Base-by-base conservation (phyloP, 495 filamentous ascomycete species). In the Peziza echinospora region DNA sequence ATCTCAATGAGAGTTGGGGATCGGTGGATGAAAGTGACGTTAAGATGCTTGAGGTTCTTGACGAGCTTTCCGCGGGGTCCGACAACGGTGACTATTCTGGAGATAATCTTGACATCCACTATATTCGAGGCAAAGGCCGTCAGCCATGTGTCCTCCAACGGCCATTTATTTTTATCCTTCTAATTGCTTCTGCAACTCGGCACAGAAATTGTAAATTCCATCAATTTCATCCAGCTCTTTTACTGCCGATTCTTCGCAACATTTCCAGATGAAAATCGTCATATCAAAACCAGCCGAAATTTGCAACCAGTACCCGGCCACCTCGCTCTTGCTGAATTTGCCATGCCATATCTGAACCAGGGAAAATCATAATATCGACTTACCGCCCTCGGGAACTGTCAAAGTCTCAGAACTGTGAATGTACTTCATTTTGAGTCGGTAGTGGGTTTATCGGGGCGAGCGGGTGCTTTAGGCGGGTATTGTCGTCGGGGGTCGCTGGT, bases 351-450 rank as follows among this genome's bases (percentile, higher is more conserved):
- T n/a, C n/a, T n/a, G n/a, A n/a, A n/a, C n/a, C n/a, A n/a, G n/a
- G n/a, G n/a, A n/a, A n/a, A n/a, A n/a, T n/a, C n/a, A n/a, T n/a
- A n/a, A n/a, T n/a, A n/a, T n/a, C 45, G 51, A 74, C 85, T 77
- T 78, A 94, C 91, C 89, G 70, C 83, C 84, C 64, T 93, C 83
- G 53, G 91, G 89, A 66, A 97, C 81, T 58, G 73, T 72, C 68
- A 97, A 75, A 69, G 75, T 74, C 77, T 97, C 87, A 70, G 81
- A 71, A 62, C 82, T 87, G 73, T 94, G 84, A 71, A 96, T 93
- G 78, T 92, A 92, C 72, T 79, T 81, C 85, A 93, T 93, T 67
- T 79, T 89, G 73, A n/a, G n/a, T n/a, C n/a, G n/a, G n/a, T n/a
- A n/a, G n/a, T n/a, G n/a, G n/a, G n/a, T n/a, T n/a, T n/a, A n/a